Conservation (phyloP, 75 land plant genomes). For the Pinus albicaulis region DNA sequence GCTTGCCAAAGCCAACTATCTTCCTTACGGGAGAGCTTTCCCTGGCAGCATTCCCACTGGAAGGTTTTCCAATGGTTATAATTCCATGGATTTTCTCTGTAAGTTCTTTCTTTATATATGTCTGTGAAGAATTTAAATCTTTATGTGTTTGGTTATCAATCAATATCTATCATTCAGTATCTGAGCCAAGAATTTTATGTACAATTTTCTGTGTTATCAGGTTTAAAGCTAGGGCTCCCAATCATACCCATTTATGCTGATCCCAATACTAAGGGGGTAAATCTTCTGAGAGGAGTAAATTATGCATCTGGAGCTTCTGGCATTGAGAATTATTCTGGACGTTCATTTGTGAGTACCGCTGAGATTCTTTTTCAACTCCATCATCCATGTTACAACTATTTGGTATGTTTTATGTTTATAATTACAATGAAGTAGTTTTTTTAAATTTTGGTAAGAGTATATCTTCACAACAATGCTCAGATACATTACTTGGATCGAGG, state of each 20-base stretch:
- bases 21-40: constrained; percentile 27
- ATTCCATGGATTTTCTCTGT: constrained; percentile 23
- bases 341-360: constrained; percentile 1
- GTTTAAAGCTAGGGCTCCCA: constrained; percentile 24
- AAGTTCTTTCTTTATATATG: background rate
- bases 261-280: constrained; percentile 20
- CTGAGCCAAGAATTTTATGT: too few species aligned
- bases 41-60: constrained; percentile 27
- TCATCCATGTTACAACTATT: too few species aligned
- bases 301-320: constrained; percentile 47
- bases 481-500: too few species aligned
- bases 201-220: background rate
- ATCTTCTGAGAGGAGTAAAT: constrained; percentile 39
- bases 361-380: background rate
- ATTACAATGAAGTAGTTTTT: too few species aligned
- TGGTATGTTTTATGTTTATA: too few species aligned
- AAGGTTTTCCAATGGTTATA: constrained; percentile 31
- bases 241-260: constrained; percentile 14
- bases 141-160: too few species aligned
- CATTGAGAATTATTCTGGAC: constrained; percentile 12
- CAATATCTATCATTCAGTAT: too few species aligned
- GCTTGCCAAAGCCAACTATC: constrained; percentile 31
- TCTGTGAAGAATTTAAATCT: background rate
- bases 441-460: too few species aligned
- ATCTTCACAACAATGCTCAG: too few species aligned